These are phyloP conservation scores for Nakaseomyces uthaithaninus DNA, from an alignment of 1,139 yeast genomes.

Conservation along the genomic window DNA sequence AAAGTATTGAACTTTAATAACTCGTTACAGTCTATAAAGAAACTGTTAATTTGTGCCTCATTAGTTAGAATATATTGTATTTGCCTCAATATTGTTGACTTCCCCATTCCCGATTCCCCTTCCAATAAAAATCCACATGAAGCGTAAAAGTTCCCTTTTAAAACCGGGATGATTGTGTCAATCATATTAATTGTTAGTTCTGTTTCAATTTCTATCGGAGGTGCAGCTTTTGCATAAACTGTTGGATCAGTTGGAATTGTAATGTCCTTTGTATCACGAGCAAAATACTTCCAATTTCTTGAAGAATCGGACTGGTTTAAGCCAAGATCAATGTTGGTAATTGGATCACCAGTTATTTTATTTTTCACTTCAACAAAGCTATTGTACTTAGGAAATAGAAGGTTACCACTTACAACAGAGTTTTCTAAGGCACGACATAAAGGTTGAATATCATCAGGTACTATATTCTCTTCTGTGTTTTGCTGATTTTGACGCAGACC, in stretches of 20 bases:
- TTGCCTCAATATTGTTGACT: slow-evolving; percentile 46
- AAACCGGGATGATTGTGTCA: slow-evolving; percentile 36
- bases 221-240: background rate
- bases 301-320: background rate
- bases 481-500: background rate
- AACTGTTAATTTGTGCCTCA: slow-evolving; percentile 39
- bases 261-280: background rate
- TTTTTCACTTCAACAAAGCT: background rate
- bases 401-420: slow-evolving; percentile 3
- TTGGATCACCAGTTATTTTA: background rate
- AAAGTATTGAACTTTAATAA: slow-evolving; percentile 25
- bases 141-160: slow-evolving; percentile 28
- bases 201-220: background rate
- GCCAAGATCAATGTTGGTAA: background rate
- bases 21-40: slow-evolving; percentile 45
- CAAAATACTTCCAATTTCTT: slow-evolving; percentile 1
- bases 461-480: background rate
- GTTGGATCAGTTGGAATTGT: background rate
- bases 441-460: background rate
- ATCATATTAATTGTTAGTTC: background rate
- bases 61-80: slow-evolving; percentile 36
- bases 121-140: slow-evolving; percentile 45
- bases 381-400: background rate
- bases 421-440: background rate
- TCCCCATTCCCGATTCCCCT: slow-evolving; percentile 81